Conservation (phyloP, 2,329 filamentous ascomycete genomes). For the Mycosphaerella arachidis region DNA sequence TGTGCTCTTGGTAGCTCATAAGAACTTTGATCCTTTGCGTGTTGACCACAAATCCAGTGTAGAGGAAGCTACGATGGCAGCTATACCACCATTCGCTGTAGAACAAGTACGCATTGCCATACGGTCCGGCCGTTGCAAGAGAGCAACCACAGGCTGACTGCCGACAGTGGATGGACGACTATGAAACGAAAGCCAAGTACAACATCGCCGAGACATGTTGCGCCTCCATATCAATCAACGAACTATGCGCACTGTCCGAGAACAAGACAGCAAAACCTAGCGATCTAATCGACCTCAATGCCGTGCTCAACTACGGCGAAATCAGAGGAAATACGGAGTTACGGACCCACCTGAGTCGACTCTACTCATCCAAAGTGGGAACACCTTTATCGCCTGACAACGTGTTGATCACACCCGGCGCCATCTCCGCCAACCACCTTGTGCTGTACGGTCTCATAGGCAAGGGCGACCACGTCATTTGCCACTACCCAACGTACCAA, state of each 20-base stretch:
- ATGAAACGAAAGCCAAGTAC: conserved; percentile 51
- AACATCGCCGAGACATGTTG: conserved; percentile 80
- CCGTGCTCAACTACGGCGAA: conserved; percentile 65
- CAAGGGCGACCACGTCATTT: conserved; percentile 76
- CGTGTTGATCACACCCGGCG: conserved; percentile 72
- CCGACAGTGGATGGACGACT: conserved; percentile 54
- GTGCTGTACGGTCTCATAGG: conserved; percentile 67
- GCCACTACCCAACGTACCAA: conserved; percentile 82
- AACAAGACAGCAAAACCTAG: conserved; percentile 44
- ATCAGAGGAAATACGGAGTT: conserved; percentile 65
- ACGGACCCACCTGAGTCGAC: conserved; percentile 58
- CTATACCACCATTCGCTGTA: conserved; percentile 56
- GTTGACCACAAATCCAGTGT: neutral
- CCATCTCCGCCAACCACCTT: conserved; percentile 82
- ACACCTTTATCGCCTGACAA: conserved; percentile 53
- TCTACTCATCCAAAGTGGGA: conserved; percentile 57
- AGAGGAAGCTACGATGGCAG: conserved; percentile 18
- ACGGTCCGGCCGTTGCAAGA: neutral
- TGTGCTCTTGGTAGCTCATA: neutral
- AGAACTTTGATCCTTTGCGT: neutral
- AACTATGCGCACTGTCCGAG: conserved; percentile 58
- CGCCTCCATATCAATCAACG: conserved; percentile 66
- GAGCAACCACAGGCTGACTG: neutral
- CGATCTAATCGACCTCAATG: conserved; percentile 48
- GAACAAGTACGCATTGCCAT: conserved; percentile 55